Evolutionary conservation across 2,329 filamentous ascomycete species (phyloP).

Genomic region (Bertia moriformis): DNA sequence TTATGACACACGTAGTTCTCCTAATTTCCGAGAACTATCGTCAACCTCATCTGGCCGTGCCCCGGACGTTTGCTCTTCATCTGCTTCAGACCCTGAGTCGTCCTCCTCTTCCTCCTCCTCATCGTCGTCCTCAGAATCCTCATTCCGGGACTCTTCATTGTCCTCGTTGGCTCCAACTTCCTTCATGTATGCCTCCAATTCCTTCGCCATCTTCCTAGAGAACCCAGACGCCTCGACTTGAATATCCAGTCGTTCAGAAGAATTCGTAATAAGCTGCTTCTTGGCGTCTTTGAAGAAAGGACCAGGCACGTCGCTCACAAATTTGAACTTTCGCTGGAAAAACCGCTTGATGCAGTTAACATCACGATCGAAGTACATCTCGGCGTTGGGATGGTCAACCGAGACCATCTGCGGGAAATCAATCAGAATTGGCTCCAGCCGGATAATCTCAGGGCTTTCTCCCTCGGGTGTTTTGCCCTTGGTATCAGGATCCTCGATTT

Average conservation of each 20-base stretch:
- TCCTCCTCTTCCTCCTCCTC: constrained; percentile 20
- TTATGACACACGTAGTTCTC: constrained; percentile 15
- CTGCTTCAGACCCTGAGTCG: neutral
- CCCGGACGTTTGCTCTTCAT: constrained; percentile 1
- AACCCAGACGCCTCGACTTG: constrained; percentile 87
- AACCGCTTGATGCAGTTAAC: constrained; percentile 92
- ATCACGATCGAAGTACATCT: constrained; percentile 95
- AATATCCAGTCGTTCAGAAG: constrained; percentile 62
- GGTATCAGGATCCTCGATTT: constrained; percentile 28
- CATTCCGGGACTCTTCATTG: constrained; percentile 27
- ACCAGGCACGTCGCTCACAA: constrained; percentile 65
- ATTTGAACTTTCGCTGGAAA: constrained; percentile 79
- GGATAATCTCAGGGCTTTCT: constrained; percentile 18
- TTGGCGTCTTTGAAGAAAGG: constrained; percentile 76
- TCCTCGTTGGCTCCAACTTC: constrained; percentile 19
- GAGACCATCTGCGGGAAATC: constrained; percentile 98
- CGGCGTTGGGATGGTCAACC: constrained; percentile 80
- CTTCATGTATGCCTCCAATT: constrained; percentile 71
- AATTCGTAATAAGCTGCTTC: constrained; percentile 54
- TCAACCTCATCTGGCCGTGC: constrained; percentile 6
- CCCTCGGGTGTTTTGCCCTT: constrained; percentile 7
- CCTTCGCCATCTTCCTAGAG: constrained; percentile 91
- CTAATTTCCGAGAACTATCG: constrained; percentile 14
- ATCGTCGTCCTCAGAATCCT: constrained; percentile 20
- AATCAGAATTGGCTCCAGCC: constrained; percentile 69